Evolutionary conservation across 257 asterid species (phyloP), one percentile per base, ranked within the genome.

Genomic region (Eustoma russellianum): DNA sequence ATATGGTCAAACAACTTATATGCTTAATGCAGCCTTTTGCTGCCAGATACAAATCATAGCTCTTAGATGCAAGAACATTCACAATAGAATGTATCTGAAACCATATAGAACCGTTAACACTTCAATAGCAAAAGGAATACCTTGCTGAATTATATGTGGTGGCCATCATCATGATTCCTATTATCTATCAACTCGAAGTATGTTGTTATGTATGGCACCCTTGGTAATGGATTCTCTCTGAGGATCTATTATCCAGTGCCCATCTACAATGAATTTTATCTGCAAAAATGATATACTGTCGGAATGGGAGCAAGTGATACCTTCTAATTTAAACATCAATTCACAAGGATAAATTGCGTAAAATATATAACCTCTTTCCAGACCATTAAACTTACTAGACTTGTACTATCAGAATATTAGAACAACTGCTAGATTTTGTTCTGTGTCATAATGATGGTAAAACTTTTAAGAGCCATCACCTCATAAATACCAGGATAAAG

Each of bases 401-500:
- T 35, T 6, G 24, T 41, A 53, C 46, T 15, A 35, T 8, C 46
- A 16, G 41, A 53, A 38, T 12, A 52, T 14, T 1, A 33, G 11
- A 13, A 30, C 56, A 30, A 38, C 16, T 28, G 10, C 14, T 5
- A 13, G 7, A 18, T 11, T 52, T 38, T 28, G 13, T 24, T 9
- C 2, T 2, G 3, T 24, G 5, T 52, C 17, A 24, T 14, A 1
- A 3, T 12, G n/a, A 14, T 18, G 30, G 7, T 0, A 7, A 33
- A 46, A 40, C 18, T 17, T 9, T 13, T 7, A 3, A 15, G 9
- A 35, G 24, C 9, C 33, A 5, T 15, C 69, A 87, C 98, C 98
- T 91, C 95, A 56, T 91, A 91, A 59, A 79, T 78, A 60, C 98
- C 98, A 45, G 95, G 98, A 80, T 91, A 91, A 54, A 91, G 88